These are phyloP conservation scores for Curvularia spicifera DNA, from an alignment of 2,329 filamentous ascomycete species.

Conservation along the genomic window DNA sequence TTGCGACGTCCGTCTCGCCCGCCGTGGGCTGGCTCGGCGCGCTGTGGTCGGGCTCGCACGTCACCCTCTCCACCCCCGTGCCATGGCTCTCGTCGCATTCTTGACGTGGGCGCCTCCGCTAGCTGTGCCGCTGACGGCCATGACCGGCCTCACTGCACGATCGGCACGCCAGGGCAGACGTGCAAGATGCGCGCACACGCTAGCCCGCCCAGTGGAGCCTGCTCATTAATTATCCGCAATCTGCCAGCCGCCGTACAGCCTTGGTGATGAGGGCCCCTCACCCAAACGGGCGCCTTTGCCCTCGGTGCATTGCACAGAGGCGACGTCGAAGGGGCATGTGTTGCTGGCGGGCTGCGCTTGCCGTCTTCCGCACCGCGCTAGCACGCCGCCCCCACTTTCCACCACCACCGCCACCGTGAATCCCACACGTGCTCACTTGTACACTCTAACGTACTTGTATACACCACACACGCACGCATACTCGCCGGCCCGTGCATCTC, in stretches of 20 bases:
- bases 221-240: slow-evolving; percentile 10
- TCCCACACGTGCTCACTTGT: slow-evolving; percentile 3
- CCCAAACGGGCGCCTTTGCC: too few species aligned
- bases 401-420: slow-evolving; percentile 5
- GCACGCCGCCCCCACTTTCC: slow-evolving; percentile 10
- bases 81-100: not conserved
- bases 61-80: not conserved
- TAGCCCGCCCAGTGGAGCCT: slow-evolving; percentile 6
- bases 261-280: too few species aligned
- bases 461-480: slow-evolving; percentile 2
- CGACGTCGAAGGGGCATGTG: not conserved
- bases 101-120: slow-evolving; percentile 6
- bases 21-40: too few species aligned
- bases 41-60: not conserved
- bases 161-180: slow-evolving; percentile 16
- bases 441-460: not conserved
- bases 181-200: slow-evolving; percentile 3
- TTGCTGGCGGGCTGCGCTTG: slow-evolving; percentile 11
- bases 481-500: slow-evolving; percentile 11
- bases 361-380: slow-evolving; percentile 10
- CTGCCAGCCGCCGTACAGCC: slow-evolving; percentile 1
- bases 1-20: too few species aligned
- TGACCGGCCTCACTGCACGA: slow-evolving; percentile 17
- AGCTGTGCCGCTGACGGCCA: slow-evolving; percentile 19
- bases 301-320: not conserved